Conservation (phyloP, 1,284 basidiomycete species). For the Leccinum pachyderme region DNA sequence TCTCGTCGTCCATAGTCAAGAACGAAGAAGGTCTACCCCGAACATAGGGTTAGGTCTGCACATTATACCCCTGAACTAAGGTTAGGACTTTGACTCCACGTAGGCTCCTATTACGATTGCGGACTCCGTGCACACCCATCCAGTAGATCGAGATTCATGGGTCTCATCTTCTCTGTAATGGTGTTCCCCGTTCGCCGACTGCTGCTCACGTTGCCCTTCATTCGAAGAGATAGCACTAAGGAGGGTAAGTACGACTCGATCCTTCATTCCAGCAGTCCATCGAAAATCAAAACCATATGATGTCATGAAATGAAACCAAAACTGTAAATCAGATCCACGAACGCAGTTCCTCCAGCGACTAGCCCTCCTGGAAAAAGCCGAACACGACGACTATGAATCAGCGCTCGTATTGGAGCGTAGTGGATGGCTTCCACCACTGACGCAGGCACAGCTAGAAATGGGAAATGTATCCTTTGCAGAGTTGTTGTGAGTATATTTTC, state of each 20-base stretch:
- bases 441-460: constrained; percentile 20
- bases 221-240: neutral
- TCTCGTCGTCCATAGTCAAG: constrained; percentile 27
- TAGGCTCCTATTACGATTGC: neutral
- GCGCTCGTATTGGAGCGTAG: constrained; percentile 18
- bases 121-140: no score
- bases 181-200: neutral
- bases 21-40: neutral
- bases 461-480: constrained; percentile 15
- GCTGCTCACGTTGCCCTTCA: neutral
- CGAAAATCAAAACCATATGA: neutral
- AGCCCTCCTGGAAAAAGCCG: constrained; percentile 17
- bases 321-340: constrained; percentile 9
- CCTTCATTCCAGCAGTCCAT: neutral
- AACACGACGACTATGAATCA: constrained; percentile 18
- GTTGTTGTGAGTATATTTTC: constrained; percentile 9
- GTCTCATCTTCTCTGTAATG: constrained; percentile 8
- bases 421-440: constrained; percentile 15
- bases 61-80: neutral
- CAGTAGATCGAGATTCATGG: constrained; percentile 4
- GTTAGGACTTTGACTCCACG: neutral
- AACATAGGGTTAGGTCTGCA: neutral
- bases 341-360: constrained; percentile 5
- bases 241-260: constrained; percentile 6
- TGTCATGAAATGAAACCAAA: neutral